Evolutionary conservation across 352 stramenopile species (phyloP), one percentile per base, ranked within the genome.

Genomic region (Chrysophaeum taylorii): DNA sequence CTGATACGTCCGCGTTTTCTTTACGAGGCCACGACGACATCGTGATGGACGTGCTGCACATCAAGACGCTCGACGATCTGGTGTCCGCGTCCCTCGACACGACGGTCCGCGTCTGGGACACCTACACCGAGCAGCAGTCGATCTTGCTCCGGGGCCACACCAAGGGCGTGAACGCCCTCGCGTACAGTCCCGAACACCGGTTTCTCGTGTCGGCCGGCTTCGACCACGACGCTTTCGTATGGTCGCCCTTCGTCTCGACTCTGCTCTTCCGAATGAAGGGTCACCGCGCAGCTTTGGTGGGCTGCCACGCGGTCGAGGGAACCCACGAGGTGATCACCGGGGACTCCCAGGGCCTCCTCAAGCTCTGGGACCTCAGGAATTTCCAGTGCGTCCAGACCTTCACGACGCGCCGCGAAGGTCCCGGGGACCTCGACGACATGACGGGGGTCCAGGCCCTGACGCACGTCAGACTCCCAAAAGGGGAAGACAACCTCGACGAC

Each of bases 101-200:
- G 36, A 74, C 73, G 21, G 50, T 78, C 29, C 75, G 73, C 36
- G 63, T 78, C 27, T 78, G 73, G 73, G 70, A 78, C 66, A 66
- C 54, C 4, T 71, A 69, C 39, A 78, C 73, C 16, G 73, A 73
- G 43, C 14, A 64, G 60, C 91, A 57, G 39, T 42, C 61, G 5
- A 70, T 43, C 21, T 39, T 42, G 9, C 35, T 73, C 5, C 38
- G 43, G 23, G 69, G 69, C n/a, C 69, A 73, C 69, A 23, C 53
- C 23, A 73, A 73, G 61, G 69, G 69, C 27, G 69, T 73, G 1
- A 63, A 57, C n/a, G 23, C 29, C 27, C 42, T 73, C 42, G 35
- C 41, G 25, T 73, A 73, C 57, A 73, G 70, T 61, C 21, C 27
- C 4, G 69, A 73, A 35, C 69, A 73, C 39, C 54, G 69, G 2